Percentiles rank a stretch among this genome's conserved stretches.
phyloP scores from a whole-genome alignment of 2,329 filamentous ascomycete genomes.

The Exutisphaerella laricina region DNA sequence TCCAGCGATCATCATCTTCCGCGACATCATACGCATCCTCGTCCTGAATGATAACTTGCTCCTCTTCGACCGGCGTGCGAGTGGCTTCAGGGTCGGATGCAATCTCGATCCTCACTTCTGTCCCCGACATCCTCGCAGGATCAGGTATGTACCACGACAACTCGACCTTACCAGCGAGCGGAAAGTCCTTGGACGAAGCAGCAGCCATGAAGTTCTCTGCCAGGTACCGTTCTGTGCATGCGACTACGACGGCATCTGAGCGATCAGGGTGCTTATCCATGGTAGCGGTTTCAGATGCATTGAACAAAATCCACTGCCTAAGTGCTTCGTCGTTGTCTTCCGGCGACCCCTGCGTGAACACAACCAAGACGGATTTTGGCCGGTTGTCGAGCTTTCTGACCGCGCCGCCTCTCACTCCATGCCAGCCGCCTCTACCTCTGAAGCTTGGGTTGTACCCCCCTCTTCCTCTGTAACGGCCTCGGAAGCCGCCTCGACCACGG shows the following conservation, averaged over 20 bases:
- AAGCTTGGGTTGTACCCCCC: constrained; percentile 41
- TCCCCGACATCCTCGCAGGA: neutral
- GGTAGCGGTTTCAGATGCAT: constrained; percentile 34
- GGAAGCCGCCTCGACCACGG: constrained; percentile 24
- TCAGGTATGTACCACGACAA: constrained; percentile 51
- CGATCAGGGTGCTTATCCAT: constrained; percentile 37
- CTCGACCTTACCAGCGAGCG: constrained; percentile 60
- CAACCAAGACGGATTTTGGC: constrained; percentile 61
- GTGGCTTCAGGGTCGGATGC: neutral
- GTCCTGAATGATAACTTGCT: neutral
- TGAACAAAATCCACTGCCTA: constrained; percentile 56
- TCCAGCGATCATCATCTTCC: constrained; percentile 24
- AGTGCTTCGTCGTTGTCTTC: constrained; percentile 62
- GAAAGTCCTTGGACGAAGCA: constrained; percentile 40
- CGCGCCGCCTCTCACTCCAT: constrained; percentile 45
- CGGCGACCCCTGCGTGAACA: constrained; percentile 52
- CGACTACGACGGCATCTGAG: constrained; percentile 36
- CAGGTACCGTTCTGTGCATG: constrained; percentile 48
- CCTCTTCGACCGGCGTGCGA: neutral
- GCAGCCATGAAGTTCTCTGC: constrained; percentile 52
- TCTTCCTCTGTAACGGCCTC: constrained; percentile 36
- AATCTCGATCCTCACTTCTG: constrained; percentile 6
- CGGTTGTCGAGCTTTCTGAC: constrained; percentile 68
- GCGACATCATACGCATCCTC: constrained; percentile 14
- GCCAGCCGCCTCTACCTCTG: constrained; percentile 38